Conservation (phyloP, 2,329 filamentous ascomycete genomes). For the Botrytis sinoallii region DNA sequence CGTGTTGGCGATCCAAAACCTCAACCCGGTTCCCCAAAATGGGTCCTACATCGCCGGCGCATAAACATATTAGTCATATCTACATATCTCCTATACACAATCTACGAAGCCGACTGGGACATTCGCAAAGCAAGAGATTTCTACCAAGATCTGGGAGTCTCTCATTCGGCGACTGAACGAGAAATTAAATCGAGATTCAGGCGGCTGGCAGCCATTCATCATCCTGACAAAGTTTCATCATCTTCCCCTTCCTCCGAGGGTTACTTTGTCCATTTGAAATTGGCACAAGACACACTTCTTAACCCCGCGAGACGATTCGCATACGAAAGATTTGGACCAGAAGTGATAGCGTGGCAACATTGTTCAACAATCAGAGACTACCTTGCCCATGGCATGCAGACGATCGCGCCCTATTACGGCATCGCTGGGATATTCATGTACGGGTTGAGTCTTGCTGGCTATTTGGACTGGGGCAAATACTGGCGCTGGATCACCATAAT, state of each 20-base stretch:
- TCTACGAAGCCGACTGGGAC: constrained; percentile 87
- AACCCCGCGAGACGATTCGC: constrained; percentile 76
- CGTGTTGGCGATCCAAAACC: constrained; percentile 84
- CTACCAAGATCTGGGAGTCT: constrained; percentile 73
- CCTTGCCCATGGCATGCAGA: constrained; percentile 62
- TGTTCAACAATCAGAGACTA: constrained; percentile 71
- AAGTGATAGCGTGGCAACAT: constrained; percentile 62
- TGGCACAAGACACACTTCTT: constrained; percentile 77
- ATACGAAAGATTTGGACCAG: constrained; percentile 84
- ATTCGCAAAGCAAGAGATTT: constrained; percentile 70
- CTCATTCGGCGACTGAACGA: constrained; percentile 65
- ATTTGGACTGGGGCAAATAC: constrained; percentile 64
- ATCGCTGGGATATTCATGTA: constrained; percentile 57
- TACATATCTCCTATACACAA: constrained; percentile 82
- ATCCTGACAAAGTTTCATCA: constrained; percentile 49
- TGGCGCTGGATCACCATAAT: constrained; percentile 61
- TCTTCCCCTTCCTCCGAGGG: constrained; percentile 37
- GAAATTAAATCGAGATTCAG: constrained; percentile 77
- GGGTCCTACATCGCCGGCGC: constrained; percentile 69
- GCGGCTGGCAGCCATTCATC: constrained; percentile 19
- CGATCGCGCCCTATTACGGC: constrained; percentile 59
- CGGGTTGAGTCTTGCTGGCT: constrained; percentile 60
- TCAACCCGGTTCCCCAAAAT: constrained; percentile 64
- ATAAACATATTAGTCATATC: constrained; percentile 82
- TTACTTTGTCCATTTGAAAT: constrained; percentile 79